Conservation (phyloP, 768 basidiomycete species). For the Cantharellus cinnabarinus region DNA sequence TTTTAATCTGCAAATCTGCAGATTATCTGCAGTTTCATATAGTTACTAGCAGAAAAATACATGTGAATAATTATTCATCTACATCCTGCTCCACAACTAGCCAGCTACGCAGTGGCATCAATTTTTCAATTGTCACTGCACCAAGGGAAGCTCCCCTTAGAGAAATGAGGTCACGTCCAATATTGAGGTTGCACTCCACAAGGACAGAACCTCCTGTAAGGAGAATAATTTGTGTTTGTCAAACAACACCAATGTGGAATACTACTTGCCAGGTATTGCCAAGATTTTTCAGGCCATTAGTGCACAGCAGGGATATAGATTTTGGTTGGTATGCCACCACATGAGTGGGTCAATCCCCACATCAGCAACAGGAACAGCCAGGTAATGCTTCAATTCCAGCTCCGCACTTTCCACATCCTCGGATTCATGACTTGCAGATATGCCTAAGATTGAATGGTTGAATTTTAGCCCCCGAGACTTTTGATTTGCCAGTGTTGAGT, state of each 20-base stretch:
- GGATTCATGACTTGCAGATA: background rate
- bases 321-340: background rate
- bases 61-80: too few relatives aligned
- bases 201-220: background rate
- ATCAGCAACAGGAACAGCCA: background rate
- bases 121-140: background rate
- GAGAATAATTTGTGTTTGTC: background rate
- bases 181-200: background rate
- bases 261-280: conserved; percentile 1
- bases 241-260: background rate
- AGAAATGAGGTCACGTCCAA: background rate
- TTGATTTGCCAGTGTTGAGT: background rate
- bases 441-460: background rate
- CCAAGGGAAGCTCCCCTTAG: background rate
- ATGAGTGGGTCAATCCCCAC: background rate
- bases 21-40: too few relatives aligned
- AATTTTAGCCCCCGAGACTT: background rate
- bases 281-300: background rate
- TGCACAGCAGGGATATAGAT: background rate
- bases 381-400: background rate
- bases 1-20: too few relatives aligned
- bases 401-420: background rate
- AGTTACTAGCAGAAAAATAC: too few relatives aligned
- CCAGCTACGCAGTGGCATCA: background rate
- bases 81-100: background rate